Base-by-base conservation (phyloP, 2,329 filamentous ascomycete genomes). In the Botrytis porri region DNA sequence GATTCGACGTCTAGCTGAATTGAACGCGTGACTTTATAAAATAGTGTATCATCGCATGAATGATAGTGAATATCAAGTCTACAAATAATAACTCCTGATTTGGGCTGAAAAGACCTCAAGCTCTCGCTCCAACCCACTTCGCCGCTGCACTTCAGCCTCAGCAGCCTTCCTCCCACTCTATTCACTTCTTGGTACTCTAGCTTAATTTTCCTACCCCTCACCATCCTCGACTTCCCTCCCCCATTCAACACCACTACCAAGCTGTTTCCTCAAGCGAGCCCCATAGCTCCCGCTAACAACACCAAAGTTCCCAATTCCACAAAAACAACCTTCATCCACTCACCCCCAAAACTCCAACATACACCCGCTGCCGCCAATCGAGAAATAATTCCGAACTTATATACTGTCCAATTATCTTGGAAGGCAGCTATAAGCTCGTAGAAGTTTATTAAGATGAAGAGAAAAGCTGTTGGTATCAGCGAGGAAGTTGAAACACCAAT, bases 241-340 rank as follows among this genome's bases (percentile, higher is more conserved):
- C 14, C 1, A 18, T n/a, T 16, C 1, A 3, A 10, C 10, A 51
- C 4, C 12, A 48, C 16, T 22, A 0, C 10, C 3, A 51, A n/a
- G 22, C 10, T 4, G 2, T 32, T 1, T 18, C 1, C 6, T 22
- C 12, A 48, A 35, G 63, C 6, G 10, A 37, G 10, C 3, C 3
- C 20, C 22, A 64, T 64, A 16, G 14, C 39, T 0, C 39, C 16
- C 8, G 20, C 14, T 12, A 65, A 35, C 3, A 65, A 32, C 10
- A 35, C 20, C n/a, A 64, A 22, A 10, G 41, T 45, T 8, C 12
- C 29, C 29, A 48, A 35, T 5, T 48, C 18, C 29, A 35, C 61
- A 32, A 43, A 20, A 20, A 35, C 20, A 35, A 48, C 29, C 20
- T 35, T 16, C 14, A 48, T 12, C 12, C 3, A 48, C 14, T 64